These are phyloP conservation scores for Silybum marianum DNA, from an alignment of 129 eudicot species.

Conservation along the genomic window DNA sequence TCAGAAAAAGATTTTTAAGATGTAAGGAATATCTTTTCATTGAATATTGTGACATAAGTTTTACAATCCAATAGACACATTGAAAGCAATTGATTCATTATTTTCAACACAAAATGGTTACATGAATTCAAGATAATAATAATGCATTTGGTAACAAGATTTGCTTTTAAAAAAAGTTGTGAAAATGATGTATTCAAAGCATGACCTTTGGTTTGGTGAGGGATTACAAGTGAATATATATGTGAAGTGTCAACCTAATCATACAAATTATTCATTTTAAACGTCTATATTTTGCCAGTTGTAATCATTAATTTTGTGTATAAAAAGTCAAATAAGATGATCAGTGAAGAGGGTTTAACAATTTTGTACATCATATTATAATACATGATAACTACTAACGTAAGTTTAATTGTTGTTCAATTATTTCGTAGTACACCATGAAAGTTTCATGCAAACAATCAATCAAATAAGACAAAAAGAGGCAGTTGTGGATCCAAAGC, in stretches of 20 bases:
- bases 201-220: conserved; percentile 27
- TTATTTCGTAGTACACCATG: too few relatives aligned
- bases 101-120: conserved; percentile 16
- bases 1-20: neutral
- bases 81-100: conserved; percentile 35
- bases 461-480: too few relatives aligned
- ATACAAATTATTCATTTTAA: conserved; percentile 7
- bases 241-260: conserved; percentile 24
- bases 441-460: too few relatives aligned
- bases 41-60: conserved; percentile 38
- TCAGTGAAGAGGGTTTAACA: too few relatives aligned
- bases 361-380: too few relatives aligned
- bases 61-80: conserved; percentile 11
- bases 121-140: neutral
- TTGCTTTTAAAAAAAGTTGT: conserved; percentile 13
- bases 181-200: conserved; percentile 39
- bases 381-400: too few relatives aligned
- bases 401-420: too few relatives aligned
- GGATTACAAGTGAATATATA: neutral
- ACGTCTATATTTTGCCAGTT: too few relatives aligned
- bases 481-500: too few relatives aligned
- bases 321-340: too few relatives aligned
- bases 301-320: too few relatives aligned
- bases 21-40: conserved; percentile 12
- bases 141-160: neutral